Conservation (phyloP, 2,329 filamentous ascomycete species). For the Alternaria brassicicola region DNA sequence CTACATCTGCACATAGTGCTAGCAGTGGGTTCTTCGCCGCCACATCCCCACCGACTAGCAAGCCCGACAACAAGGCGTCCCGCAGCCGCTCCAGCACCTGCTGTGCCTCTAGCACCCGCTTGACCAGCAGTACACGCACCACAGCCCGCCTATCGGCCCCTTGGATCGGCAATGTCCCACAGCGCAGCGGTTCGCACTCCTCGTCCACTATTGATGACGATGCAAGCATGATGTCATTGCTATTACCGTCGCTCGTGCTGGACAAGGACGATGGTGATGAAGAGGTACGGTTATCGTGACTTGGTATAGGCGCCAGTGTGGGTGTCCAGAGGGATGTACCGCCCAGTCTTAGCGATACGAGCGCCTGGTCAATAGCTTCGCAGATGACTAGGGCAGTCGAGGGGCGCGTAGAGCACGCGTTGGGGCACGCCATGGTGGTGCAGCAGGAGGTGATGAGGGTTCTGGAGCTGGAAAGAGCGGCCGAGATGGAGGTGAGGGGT, state of each 20-base stretch:
- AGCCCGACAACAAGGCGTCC: not conserved
- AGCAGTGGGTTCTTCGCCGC: slow-evolving; percentile 4
- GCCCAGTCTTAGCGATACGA: slow-evolving; percentile 3
- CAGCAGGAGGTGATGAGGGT: slow-evolving; percentile 3
- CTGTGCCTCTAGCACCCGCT: slow-evolving; percentile 8
- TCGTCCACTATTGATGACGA: not conserved
- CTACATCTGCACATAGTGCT: slow-evolving; percentile 1
- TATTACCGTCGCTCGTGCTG: not conserved
- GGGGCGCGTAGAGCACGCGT: slow-evolving; percentile 3
- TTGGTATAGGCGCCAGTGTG: not conserved
- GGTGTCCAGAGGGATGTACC: slow-evolving; percentile 5
- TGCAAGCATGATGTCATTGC: slow-evolving; percentile 2
- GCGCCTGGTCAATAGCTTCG: slow-evolving; percentile 7
- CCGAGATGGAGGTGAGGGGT: not conserved
- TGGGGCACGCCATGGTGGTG: slow-evolving; percentile 2
- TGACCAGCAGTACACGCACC: slow-evolving; percentile 5
- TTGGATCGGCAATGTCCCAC: slow-evolving; percentile 6
- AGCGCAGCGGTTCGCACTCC: slow-evolving; percentile 9
- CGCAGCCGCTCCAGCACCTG: slow-evolving; percentile 6
- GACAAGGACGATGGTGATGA: slow-evolving; percentile 1
- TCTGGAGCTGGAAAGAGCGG: slow-evolving; percentile 3
- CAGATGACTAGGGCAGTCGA: slow-evolving; percentile 8
- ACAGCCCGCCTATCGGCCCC: slow-evolving; percentile 9
- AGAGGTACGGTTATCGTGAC: slow-evolving; percentile 1
- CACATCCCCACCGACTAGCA: not conserved